Evolutionary conservation across 1,284 basidiomycete genomes (phyloP).

Genomic region (Takashimella koratensis): DNA sequence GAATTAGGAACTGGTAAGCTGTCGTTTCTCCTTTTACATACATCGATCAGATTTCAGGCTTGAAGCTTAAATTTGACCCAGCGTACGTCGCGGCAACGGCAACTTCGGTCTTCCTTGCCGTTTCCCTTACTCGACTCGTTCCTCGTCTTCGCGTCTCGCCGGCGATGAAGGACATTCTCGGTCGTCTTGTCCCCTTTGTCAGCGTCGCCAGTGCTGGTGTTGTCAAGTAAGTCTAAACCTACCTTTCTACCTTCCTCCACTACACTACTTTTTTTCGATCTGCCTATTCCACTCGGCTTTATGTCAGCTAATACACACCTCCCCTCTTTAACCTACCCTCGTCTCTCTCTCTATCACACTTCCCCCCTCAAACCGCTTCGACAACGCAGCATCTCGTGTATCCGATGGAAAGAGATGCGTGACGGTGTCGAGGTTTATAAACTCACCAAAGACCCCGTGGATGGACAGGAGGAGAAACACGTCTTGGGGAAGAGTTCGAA

Average conservation of each 20-base stretch:
- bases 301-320: no score
- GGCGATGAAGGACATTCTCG: slow-evolving; percentile 43
- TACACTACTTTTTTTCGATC: no score
- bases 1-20: slow-evolving; percentile 49
- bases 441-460: slow-evolving; percentile 21
- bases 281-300: no score
- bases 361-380: background rate
- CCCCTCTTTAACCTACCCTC: no score
- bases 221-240: slow-evolving; percentile 50
- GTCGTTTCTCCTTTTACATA: slow-evolving; percentile 13
- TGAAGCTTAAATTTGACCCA: no score
- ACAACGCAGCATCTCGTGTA: slow-evolving; percentile 49
- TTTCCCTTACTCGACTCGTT: slow-evolving; percentile 52
- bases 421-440: slow-evolving; percentile 54
- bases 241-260: no score
- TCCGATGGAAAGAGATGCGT: slow-evolving; percentile 57
- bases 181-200: slow-evolving; percentile 54
- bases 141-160: slow-evolving; percentile 45
- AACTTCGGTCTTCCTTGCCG: slow-evolving; percentile 54
- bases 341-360: background rate
- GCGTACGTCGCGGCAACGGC: slow-evolving; percentile 54
- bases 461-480: slow-evolving; percentile 37
- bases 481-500: slow-evolving; percentile 50
- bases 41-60: no score
- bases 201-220: slow-evolving; percentile 53